A percentile compares a stretch with the other conserved stretches of the same genome.
Evolutionary conservation across 169 alveolate species (phyloP).

Genomic region (Gregarina niphandrodes): DNA sequence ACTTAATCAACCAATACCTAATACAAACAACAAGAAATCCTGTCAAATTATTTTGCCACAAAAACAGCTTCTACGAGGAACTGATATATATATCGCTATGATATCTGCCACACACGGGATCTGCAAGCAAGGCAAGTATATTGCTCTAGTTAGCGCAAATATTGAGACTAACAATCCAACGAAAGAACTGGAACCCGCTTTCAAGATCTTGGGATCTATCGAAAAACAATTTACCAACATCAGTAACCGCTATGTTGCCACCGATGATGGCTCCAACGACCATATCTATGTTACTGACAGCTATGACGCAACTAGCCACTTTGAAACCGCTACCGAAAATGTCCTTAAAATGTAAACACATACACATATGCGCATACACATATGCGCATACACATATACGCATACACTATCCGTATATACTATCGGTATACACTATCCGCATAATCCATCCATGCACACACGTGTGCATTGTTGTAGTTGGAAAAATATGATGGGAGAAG

Average conservation of each 20-base stretch:
- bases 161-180: constrained; percentile 79
- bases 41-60: constrained; percentile 81
- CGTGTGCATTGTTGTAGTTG: constrained; percentile 3
- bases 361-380: not conserved
- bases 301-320: constrained; percentile 87
- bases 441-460: not conserved
- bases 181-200: constrained; percentile 67
- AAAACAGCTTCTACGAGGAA: constrained; percentile 32
- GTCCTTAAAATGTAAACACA: constrained; percentile 44
- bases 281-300: constrained; percentile 65
- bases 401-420: not conserved
- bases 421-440: not conserved
- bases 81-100: constrained; percentile 70
- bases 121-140: constrained; percentile 23
- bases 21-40: too few relatives aligned
- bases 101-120: constrained; percentile 53
- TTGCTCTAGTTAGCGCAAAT: constrained; percentile 77
- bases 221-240: constrained; percentile 64
- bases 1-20: too few relatives aligned
- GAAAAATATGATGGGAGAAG: constrained; percentile 10
- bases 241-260: constrained; percentile 59
- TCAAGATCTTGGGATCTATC: constrained; percentile 65
- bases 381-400: not conserved
- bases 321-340: constrained; percentile 83
- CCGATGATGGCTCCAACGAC: constrained; percentile 49